Evolutionary conservation across 805 yeast genomes (phyloP), one percentile per base, ranked within the genome.

Genomic region (Cyberlindnera subsufficiens): DNA sequence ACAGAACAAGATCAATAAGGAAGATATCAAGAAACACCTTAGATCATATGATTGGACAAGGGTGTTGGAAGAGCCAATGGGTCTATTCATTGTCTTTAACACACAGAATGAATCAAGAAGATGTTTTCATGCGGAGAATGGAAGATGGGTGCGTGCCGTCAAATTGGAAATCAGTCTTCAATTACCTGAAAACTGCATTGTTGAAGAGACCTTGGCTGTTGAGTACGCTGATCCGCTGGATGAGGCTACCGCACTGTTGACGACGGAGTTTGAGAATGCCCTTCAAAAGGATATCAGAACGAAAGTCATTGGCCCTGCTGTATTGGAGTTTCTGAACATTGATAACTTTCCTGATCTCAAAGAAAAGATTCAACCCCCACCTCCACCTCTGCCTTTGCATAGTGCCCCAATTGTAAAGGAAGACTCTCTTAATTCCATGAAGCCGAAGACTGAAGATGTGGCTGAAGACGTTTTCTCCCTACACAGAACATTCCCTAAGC

Each of bases 81-180:
- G 96, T 0, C 82, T 82, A 51, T 87, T 74, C 52, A 68, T 87
- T 32, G 80, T 86, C 1, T 88, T 88, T 61, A 78, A 79, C 51
- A 69, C 74, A 15, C 60, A 72, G 13, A 62, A 62, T 30, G 86
- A 81, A 46, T 82, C 86, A 27, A 74, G 74, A 47, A 60, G 68
- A 29, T 83, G 87, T 50, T 82, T 73, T 53, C 67, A 70, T 25
- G 64, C 68, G 31, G 83, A 78, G 59, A 86, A 84, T 60, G 86
- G 86, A 0, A 60, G 68, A 17, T 63, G 65, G 25, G 66, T 80
- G 27, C 63, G 63, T 37, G 75, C 68, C 25, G 77, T 66, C 47
- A 67, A 69, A 31, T 58, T 80, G 61, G 69, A 63, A 6, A 27
- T 45, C 32, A 10, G 13, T 9, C 16, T 81, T 39, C 55, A 53